phyloP scores from a whole-genome alignment of 129 eudicot species.

The Centaurea solstitialis region DNA sequence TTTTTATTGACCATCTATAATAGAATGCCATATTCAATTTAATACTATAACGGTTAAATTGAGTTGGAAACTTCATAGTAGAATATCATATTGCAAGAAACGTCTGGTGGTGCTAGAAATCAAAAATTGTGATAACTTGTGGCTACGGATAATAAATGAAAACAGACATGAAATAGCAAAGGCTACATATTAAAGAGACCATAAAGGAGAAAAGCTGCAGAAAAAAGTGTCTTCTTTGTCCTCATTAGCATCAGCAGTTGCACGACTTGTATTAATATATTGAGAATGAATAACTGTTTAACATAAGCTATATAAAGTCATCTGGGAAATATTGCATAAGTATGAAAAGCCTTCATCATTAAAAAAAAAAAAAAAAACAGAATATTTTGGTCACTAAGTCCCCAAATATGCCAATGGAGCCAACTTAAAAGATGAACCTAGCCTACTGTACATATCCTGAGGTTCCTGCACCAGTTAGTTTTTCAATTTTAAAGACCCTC shows the following conservation, averaged over 20 bases:
- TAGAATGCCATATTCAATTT: neutral
- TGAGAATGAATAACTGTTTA: neutral
- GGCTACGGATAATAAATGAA: neutral
- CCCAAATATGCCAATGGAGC: neutral
- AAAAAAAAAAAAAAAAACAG: too few relatives aligned
- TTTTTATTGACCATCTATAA: neutral
- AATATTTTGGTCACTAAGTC: neutral
- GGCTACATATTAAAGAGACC: neutral
- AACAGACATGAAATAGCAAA: neutral
- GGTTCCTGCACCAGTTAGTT: neutral
- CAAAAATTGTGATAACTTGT: neutral
- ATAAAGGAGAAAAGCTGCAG: neutral
- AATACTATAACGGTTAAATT: neutral
- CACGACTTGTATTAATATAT: neutral
- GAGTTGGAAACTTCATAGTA: neutral
- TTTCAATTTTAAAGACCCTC: neutral
- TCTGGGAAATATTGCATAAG: neutral
- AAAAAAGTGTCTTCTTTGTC: neutral
- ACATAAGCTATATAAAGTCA: neutral
- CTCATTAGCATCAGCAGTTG: neutral
- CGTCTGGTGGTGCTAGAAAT: neutral
- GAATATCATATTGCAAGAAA: neutral
- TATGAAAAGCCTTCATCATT: neutral
- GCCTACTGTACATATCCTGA: neutral
- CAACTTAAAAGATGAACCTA: neutral